Conservation (phyloP, 78 protist genomes). For the Dictyostelium intermedium region DNA sequence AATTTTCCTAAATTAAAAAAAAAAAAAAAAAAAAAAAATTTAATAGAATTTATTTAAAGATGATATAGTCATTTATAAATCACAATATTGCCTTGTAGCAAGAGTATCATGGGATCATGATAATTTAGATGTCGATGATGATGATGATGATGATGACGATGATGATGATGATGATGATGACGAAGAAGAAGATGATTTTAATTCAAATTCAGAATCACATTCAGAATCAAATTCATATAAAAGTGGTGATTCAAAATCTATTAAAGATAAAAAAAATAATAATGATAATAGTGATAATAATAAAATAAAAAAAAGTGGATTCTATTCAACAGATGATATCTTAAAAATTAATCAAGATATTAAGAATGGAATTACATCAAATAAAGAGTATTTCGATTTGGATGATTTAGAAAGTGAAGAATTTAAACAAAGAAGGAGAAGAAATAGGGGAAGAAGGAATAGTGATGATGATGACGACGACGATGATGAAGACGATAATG, state of each 20-base stretch:
- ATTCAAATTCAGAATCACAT: too few species aligned
- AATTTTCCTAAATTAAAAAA: not conserved
- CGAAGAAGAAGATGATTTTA: not conserved
- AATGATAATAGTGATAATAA: too few species aligned
- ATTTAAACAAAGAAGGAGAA: not conserved
- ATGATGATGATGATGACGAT: not conserved
- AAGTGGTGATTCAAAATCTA: not conserved
- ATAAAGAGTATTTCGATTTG: not conserved
- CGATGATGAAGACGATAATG: not conserved
- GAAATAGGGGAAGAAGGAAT: not conserved
- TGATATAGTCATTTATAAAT: constrained; percentile 25
- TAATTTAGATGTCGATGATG: constrained; percentile 4
- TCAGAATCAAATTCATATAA: not conserved
- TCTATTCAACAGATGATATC: not conserved
- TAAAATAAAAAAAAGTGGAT: not conserved
- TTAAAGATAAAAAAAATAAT: too few species aligned
- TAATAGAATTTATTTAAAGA: constrained; percentile 32
- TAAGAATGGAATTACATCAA: not conserved
- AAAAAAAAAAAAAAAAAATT: not conserved
- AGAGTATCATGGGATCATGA: constrained; percentile 56
- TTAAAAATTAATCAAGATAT: not conserved
- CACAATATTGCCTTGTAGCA: constrained; percentile 32
- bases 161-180: not conserved
- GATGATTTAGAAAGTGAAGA: constrained; percentile 1
- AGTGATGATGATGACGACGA: not conserved